Conservation (phyloP, 768 basidiomycete species). For the Myochromella boudieri region DNA sequence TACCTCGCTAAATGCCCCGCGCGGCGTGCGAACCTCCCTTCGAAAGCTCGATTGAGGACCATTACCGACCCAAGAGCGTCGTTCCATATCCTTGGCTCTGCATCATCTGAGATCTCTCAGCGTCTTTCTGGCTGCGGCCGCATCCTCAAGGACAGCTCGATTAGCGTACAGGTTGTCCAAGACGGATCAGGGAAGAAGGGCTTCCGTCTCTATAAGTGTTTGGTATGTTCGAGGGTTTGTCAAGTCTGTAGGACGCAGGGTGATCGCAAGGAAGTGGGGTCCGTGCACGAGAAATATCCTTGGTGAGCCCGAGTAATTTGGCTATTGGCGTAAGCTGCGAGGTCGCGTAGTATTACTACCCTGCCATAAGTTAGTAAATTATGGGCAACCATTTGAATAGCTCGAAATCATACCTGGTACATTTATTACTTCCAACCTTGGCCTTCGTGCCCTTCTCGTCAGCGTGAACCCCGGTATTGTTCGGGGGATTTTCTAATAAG, state of each 20-base stretch:
- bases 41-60: constrained; percentile 9
- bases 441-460: not conserved
- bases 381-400: not conserved
- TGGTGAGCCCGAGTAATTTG: constrained; percentile 10
- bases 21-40: constrained; percentile 10
- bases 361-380: not conserved
- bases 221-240: constrained; percentile 7
- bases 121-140: constrained; percentile 2
- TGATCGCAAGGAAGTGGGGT: constrained; percentile 8
- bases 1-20: constrained; percentile 3
- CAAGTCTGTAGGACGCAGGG: constrained; percentile 6
- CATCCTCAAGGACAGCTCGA: constrained; percentile 5
- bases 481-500: not conserved
- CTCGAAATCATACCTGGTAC: not conserved
- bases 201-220: constrained; percentile 7
- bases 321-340: not conserved
- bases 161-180: constrained; percentile 9
- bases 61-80: constrained; percentile 12
- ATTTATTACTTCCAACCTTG: constrained; percentile 6
- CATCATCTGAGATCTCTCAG: constrained; percentile 5
- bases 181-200: constrained; percentile 7
- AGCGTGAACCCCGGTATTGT: not conserved
- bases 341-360: constrained; percentile 4
- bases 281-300: constrained; percentile 7
- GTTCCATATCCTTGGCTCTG: constrained; percentile 5